A percentile compares a stretch with the other conserved stretches of the same genome.
Conservation (phyloP, 2,329 filamentous ascomycete species). For the Cladorrhinum sp. region DNA sequence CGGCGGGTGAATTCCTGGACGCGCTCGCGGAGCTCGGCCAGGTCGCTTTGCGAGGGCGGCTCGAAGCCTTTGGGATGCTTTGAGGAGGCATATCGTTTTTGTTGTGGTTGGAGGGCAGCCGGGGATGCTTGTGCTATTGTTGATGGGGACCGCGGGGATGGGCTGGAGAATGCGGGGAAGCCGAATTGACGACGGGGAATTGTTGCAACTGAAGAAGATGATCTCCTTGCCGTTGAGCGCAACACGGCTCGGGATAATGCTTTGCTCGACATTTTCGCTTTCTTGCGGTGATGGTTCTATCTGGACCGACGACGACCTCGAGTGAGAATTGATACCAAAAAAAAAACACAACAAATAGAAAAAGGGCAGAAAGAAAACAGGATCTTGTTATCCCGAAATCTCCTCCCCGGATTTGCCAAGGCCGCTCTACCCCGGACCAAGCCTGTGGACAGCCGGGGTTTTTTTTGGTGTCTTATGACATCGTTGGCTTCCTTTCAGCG, state of each 20-base stretch:
- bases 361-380: neutral
- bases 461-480: conserved; percentile 2
- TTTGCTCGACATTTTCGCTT: conserved; percentile 39
- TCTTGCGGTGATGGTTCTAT: neutral
- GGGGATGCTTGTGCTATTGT: conserved; percentile 17
- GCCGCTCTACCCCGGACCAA: conserved; percentile 14
- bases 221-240: conserved; percentile 26
- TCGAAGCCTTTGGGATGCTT: conserved; percentile 62
- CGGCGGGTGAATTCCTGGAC: conserved; percentile 87
- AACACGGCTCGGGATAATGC: conserved; percentile 35
- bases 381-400: neutral
- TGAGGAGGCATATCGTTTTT: conserved; percentile 50
- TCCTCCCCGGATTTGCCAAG: conserved; percentile 11
- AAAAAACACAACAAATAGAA: neutral
- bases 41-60: conserved; percentile 67
- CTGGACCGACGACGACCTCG: no score
- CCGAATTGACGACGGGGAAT: conserved; percentile 30
- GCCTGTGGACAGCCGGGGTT: neutral
- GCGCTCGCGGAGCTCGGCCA: conserved; percentile 75
- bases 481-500: neutral
- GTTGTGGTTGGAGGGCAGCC: conserved; percentile 32
- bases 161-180: conserved; percentile 6
- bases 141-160: neutral
- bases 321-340: conserved; percentile 1
- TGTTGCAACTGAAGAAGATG: conserved; percentile 11